A percentile compares a stretch with the other conserved stretches of the same genome.
phyloP scores from a whole-genome alignment of 2,329 filamentous ascomycete species.

The Fusarium sp. region DNA sequence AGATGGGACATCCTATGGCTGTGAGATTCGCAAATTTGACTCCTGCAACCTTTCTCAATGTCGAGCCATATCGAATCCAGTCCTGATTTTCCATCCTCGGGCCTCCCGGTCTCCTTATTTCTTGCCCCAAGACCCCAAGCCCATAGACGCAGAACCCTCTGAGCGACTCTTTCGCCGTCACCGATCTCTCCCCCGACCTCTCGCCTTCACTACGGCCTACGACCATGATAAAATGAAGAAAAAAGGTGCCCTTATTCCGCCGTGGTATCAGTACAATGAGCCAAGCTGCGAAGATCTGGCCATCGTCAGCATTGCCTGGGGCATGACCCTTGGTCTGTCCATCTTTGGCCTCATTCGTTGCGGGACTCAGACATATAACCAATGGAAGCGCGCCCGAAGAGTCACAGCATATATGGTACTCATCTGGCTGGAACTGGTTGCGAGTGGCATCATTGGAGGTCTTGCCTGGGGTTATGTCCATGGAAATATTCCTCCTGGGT shows the following conservation, averaged over 20 bases:
- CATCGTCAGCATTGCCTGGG: slow-evolving; percentile 56
- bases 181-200: not conserved
- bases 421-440: slow-evolving; percentile 58
- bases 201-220: not conserved
- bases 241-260: slow-evolving; percentile 43
- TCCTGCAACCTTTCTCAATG: slow-evolving; percentile 26
- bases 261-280: slow-evolving; percentile 41
- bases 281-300: slow-evolving; percentile 51
- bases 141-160: not conserved
- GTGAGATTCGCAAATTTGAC: slow-evolving; percentile 18
- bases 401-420: slow-evolving; percentile 57
- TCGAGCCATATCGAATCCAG: not conserved
- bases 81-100: not conserved
- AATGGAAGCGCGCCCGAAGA: slow-evolving; percentile 51
- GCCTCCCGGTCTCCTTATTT: not conserved
- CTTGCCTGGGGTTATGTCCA: slow-evolving; percentile 56
- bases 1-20: slow-evolving; percentile 23
- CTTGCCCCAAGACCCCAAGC: not conserved
- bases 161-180: not conserved
- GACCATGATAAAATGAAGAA: slow-evolving; percentile 44
- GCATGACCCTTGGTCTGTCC: slow-evolving; percentile 56
- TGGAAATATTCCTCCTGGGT: slow-evolving; percentile 50
- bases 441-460: slow-evolving; percentile 54
- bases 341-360: slow-evolving; percentile 54
- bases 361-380: slow-evolving; percentile 53